Percentiles rank a stretch among this genome's conserved stretches.
Evolutionary conservation across 2,329 filamentous ascomycete species (phyloP).

Genomic region (Trichocomaceae sp.): DNA sequence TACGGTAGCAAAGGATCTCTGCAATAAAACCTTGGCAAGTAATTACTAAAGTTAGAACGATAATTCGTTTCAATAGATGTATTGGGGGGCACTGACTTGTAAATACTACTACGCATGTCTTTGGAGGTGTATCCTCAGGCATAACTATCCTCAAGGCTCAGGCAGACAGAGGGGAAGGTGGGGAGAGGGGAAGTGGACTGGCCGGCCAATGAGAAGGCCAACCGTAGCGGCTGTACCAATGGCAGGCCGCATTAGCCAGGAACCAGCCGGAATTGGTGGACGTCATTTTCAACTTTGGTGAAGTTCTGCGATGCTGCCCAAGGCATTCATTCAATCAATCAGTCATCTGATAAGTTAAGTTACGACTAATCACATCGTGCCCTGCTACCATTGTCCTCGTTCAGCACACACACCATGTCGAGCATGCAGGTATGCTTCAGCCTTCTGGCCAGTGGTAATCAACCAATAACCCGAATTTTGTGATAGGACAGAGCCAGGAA

Average conservation of each 20-base stretch:
- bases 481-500: not conserved
- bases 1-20: no score
- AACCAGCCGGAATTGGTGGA: constrained; percentile 7
- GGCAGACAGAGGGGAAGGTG: no score
- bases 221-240: constrained; percentile 7
- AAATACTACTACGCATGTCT: no score
- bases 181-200: not conserved
- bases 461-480: not conserved
- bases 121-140: no score
- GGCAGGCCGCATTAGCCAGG: constrained; percentile 11
- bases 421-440: not conserved
- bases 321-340: not conserved
- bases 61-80: no score
- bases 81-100: no score
- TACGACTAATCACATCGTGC: not conserved
- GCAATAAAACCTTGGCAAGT: no score
- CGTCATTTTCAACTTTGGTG: not conserved
- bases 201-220: not conserved
- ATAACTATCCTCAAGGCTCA: no score
- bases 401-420: not conserved
- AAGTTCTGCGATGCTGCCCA: constrained; percentile 11
- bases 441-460: not conserved
- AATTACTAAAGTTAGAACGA: no score
- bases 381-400: not conserved
- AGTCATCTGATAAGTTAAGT: no score